Evolutionary conservation across 2,329 filamentous ascomycete genomes (phyloP), one percentile per base, ranked within the genome.

Genomic region (Pseudogymnoascus sp.): DNA sequence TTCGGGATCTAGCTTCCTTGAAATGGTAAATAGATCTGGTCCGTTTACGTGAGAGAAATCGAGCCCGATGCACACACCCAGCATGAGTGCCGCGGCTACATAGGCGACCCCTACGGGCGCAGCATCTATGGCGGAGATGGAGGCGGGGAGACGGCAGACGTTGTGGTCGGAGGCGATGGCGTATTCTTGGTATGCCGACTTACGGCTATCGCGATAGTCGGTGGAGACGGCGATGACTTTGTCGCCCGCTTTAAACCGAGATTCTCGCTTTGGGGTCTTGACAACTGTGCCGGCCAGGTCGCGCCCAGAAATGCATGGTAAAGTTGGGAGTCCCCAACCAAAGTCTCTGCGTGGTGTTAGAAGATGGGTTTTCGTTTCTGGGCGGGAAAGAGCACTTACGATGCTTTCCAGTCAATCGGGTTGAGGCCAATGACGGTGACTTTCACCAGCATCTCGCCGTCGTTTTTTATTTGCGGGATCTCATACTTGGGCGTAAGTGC

Each of bases 401-500:
- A 85, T 64, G 85, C 82, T 76, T 92, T 92, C 89, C 89, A 92
- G 72, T 92, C 89, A 63, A 92, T 88, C 0, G 89, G 89, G 69
- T 92, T 92, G 38, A 92, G 75, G 0, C 89, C 88, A 68, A 90
- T 61, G 6, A 65, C 69, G 38, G 81, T 76, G 1, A 85, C 82
- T 70, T 82, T 82, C n/a, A 90, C 81, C 4, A 90, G 75, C 4
- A 90, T 76, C 69, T 90, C 70, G 59, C 65, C 74, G 68, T 90
- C 87, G 85, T 46, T 76, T 75, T 60, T 77, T 73, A 79, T 67
- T 1, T 69, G 72, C 11, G 83, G 83, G 5, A 85, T 72, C 1
- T 74, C 70, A 68, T 83, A 77, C 5, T 77, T 74, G 1, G 69
- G 66, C 0, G 77, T 75, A 42, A 83, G 68, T 19, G 76, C 70